phyloP scores from a whole-genome alignment of 2,329 filamentous ascomycete species.

The Fusarium aywerte region DNA sequence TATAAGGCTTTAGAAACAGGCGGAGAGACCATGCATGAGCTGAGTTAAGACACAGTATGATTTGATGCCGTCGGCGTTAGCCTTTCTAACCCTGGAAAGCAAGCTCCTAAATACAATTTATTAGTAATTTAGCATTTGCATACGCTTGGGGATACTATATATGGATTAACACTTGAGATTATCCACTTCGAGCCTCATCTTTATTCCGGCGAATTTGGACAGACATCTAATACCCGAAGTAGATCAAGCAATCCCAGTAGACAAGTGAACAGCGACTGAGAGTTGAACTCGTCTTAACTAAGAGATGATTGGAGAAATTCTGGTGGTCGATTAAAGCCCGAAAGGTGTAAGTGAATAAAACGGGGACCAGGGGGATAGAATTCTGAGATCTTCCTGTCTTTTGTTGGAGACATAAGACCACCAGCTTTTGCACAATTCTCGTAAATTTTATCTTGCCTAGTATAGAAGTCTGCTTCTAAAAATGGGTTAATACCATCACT shows the following conservation, averaged over 20 bases:
- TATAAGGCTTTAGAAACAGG: background rate
- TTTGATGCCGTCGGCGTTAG: background rate
- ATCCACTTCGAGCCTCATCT: background rate
- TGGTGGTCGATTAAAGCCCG: background rate
- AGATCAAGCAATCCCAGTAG: background rate
- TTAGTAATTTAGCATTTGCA: background rate
- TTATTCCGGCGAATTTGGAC: background rate
- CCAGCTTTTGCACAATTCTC: background rate
- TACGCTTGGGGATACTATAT: no score
- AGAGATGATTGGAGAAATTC: constrained; percentile 7
- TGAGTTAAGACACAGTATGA: background rate
- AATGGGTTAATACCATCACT: background rate
- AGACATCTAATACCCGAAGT: background rate
- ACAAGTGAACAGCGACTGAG: background rate
- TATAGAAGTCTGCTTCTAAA: background rate
- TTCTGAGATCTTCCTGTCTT: background rate
- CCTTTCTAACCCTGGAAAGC: background rate
- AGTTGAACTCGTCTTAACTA: background rate
- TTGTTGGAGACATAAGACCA: background rate
- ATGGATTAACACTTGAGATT: background rate
- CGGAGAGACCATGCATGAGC: background rate
- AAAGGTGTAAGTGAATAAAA: constrained; percentile 18
- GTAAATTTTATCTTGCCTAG: background rate
- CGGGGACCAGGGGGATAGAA: background rate
- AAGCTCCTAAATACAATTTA: background rate